phyloP scores from a whole-genome alignment of 768 basidiomycete genomes.

The Dioszegia hungarica region DNA sequence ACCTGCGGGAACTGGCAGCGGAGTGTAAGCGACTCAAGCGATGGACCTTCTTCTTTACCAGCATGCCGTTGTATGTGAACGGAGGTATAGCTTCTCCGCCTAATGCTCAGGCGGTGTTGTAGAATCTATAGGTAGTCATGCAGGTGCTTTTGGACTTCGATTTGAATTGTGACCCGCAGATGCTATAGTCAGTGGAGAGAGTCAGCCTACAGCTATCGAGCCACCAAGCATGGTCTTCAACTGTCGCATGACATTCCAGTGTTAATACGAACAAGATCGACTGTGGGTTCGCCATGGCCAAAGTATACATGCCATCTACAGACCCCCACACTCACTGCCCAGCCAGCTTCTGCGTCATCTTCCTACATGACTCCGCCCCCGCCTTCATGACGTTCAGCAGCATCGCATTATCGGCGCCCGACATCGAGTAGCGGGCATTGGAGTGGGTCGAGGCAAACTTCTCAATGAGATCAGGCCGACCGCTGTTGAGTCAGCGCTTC shows the following conservation, averaged over 20 bases:
- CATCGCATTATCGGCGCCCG: constrained; percentile 27
- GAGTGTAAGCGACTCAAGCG: constrained; percentile 8
- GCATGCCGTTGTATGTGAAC: constrained; percentile 19
- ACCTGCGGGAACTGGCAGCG: constrained; percentile 12
- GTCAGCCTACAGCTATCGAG: too few relatives aligned
- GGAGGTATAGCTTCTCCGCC: constrained; percentile 30
- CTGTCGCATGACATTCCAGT: too few relatives aligned
- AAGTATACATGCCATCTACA: too few relatives aligned
- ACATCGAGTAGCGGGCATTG: constrained; percentile 28
- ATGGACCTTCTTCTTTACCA: constrained; percentile 30
- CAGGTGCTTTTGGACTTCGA: too few relatives aligned
- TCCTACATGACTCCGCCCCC: background rate
- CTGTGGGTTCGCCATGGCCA: too few relatives aligned
- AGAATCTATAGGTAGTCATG: too few relatives aligned
- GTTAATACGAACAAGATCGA: too few relatives aligned
- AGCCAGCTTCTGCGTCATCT: background rate
- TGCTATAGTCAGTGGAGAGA: too few relatives aligned
- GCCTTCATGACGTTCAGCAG: constrained; percentile 19
- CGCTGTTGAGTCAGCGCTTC: too few relatives aligned
- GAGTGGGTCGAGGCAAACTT: constrained; percentile 18
- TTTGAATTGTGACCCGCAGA: too few relatives aligned
- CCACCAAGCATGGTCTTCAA: too few relatives aligned
- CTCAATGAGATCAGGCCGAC: constrained; percentile 30
- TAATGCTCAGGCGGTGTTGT: constrained; percentile 27
- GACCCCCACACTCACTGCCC: too few relatives aligned